phyloP scores from a whole-genome alignment of 2,329 filamentous ascomycete genomes.

The Cladosporium sp. region DNA sequence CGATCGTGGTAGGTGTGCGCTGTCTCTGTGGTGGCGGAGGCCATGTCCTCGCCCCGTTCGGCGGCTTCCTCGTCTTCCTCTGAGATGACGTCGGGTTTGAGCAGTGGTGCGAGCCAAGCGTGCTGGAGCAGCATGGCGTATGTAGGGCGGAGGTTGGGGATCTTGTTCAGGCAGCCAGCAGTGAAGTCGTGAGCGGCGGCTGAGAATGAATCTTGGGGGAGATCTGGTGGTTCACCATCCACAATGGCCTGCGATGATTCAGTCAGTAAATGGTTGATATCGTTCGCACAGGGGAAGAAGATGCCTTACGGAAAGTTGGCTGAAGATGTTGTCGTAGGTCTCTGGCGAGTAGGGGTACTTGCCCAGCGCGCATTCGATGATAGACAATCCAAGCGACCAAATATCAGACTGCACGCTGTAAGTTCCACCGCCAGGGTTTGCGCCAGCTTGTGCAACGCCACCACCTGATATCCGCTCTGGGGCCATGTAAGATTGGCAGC shows the following conservation, averaged over 20 bases:
- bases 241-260: constrained; percentile 75
- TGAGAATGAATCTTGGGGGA: constrained; percentile 78
- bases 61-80: constrained; percentile 67
- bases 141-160: constrained; percentile 86
- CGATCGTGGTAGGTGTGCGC: constrained; percentile 56
- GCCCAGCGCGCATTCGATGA: constrained; percentile 94
- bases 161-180: constrained; percentile 85
- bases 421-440: constrained; percentile 72
- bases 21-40: constrained; percentile 36
- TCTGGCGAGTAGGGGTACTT: constrained; percentile 95
- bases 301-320: constrained; percentile 83
- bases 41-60: constrained; percentile 31
- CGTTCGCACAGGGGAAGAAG: neutral
- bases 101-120: constrained; percentile 77
- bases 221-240: constrained; percentile 88
- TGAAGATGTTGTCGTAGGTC: constrained; percentile 97
- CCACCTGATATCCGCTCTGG: constrained; percentile 92
- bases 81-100: constrained; percentile 72
- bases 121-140: constrained; percentile 89
- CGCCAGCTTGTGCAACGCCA: constrained; percentile 69
- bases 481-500: constrained; percentile 99
- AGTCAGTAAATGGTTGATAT: constrained; percentile 22
- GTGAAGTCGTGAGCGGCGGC: constrained; percentile 84
- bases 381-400: constrained; percentile 90
- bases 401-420: constrained; percentile 98